Percentiles rank a stretch among this genome's conserved stretches.
These are phyloP conservation scores for Fomitopsis palustris DNA, from an alignment of 1,284 basidiomycete species.

Conservation along the genomic window DNA sequence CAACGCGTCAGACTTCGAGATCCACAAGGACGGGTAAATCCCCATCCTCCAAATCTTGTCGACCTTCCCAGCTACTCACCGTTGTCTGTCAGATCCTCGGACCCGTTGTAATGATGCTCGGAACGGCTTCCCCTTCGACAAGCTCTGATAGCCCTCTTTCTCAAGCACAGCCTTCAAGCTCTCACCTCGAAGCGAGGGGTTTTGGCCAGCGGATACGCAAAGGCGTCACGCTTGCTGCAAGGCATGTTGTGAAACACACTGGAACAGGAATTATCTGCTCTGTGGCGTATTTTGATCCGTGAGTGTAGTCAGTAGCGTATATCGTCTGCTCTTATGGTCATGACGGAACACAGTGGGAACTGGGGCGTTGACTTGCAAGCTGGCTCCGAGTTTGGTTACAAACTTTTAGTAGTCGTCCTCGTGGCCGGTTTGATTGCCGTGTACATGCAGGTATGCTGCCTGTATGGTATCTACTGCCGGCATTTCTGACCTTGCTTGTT, in stretches of 20 bases:
- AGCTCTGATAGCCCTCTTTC: neutral
- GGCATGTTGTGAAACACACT: slow-evolving; percentile 41
- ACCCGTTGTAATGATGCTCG: neutral
- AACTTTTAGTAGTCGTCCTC: slow-evolving; percentile 83
- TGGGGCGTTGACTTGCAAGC: slow-evolving; percentile 78
- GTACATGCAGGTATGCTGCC: slow-evolving; percentile 58
- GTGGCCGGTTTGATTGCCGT: slow-evolving; percentile 83
- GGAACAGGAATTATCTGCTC: slow-evolving; percentile 50
- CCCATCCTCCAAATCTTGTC: neutral
- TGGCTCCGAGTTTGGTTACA: slow-evolving; percentile 78
- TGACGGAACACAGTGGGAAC: slow-evolving; percentile 43
- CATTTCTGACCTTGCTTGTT: neutral
- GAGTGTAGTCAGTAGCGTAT: slow-evolving; percentile 16
- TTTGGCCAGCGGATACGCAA: neutral
- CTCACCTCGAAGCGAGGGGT: too few species aligned
- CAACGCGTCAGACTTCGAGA: neutral
- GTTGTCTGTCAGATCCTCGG: neutral
- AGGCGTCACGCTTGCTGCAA: slow-evolving; percentile 20
- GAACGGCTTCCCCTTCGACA: neutral
- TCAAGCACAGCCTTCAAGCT: neutral
- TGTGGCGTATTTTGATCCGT: slow-evolving; percentile 57
- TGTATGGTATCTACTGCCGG: neutral
- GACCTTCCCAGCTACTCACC: too few species aligned
- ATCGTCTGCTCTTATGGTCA: slow-evolving; percentile 24
- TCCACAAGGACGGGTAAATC: neutral